Conservation (phyloP, 305 asterid genomes). For the Rubia peregrina region DNA sequence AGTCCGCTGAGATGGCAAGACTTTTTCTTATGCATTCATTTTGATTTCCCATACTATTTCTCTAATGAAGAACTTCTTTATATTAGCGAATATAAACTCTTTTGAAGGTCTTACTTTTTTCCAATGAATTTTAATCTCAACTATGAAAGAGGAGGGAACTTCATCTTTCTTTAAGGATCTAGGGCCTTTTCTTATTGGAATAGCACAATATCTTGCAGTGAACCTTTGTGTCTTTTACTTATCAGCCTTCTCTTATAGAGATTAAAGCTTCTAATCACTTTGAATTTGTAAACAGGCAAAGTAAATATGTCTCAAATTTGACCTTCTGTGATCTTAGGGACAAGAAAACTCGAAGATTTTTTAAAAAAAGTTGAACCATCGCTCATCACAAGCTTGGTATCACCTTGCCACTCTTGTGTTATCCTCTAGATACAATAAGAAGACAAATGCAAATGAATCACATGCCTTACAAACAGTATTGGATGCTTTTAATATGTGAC, state of each 20-base stretch:
- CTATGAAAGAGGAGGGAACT: too few relatives aligned
- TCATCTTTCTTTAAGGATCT: slow-evolving; percentile 48
- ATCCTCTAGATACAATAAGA: slow-evolving; percentile 88
- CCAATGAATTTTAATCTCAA: too few relatives aligned
- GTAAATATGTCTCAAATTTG: neutral
- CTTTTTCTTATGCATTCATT: slow-evolving; percentile 62
- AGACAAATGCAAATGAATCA: slow-evolving; percentile 95
- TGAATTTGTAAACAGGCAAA: neutral
- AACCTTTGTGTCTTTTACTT: slow-evolving; percentile 94
- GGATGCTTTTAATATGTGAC: slow-evolving; percentile 75
- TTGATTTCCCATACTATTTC: neutral
- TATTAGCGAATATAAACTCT: too few relatives aligned
- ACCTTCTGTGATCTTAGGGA: slow-evolving; percentile 43
- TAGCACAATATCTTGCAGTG: slow-evolving; percentile 86
- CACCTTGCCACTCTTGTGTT: slow-evolving; percentile 85
- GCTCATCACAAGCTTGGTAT: slow-evolving; percentile 56
- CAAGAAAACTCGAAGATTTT: slow-evolving; percentile 78
- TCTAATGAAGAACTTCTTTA: too few relatives aligned
- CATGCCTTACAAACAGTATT: slow-evolving; percentile 62
- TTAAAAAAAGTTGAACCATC: slow-evolving; percentile 79
- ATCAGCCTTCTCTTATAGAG: slow-evolving; percentile 51
- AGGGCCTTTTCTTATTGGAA: too few relatives aligned
- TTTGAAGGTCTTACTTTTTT: too few relatives aligned
- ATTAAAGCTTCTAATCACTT: neutral
- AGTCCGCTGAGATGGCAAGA: slow-evolving; percentile 94